A percentile compares a stretch with the other conserved stretches of the same genome.
Conservation (phyloP, 306 rosid genomes). For the Sicyos baderoa region DNA sequence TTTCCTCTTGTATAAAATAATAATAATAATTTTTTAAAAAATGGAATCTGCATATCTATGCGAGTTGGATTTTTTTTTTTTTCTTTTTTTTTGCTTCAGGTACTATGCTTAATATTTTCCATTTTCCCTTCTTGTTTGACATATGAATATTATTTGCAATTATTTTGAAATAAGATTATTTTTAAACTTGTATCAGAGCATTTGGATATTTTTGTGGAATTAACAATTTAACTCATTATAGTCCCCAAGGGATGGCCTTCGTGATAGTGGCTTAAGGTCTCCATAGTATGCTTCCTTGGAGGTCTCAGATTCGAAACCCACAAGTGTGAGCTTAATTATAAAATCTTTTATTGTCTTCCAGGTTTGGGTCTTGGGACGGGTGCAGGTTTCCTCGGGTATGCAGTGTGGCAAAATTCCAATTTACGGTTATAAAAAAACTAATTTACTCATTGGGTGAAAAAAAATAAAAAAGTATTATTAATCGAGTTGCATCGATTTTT, state of each 20-base stretch:
- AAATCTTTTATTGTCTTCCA: no score
- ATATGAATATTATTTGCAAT: background rate
- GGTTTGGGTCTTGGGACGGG: no score
- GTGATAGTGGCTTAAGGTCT: no score
- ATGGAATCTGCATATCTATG: background rate
- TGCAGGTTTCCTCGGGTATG: no score
- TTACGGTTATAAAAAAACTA: background rate
- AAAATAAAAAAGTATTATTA: background rate
- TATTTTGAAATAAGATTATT: background rate
- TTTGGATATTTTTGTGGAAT: background rate
- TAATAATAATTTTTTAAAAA: no score
- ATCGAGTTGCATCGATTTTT: background rate
- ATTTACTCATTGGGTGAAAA: background rate
- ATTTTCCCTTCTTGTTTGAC: background rate
- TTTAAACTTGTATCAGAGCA: background rate
- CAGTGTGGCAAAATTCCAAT: no score
- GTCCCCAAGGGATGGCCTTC: no score
- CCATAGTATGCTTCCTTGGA: no score
- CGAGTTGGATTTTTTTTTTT: background rate
- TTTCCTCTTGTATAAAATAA: background rate
- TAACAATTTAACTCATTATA: background rate
- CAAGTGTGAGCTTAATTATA: no score
- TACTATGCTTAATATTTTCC: background rate
- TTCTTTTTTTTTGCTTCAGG: background rate
- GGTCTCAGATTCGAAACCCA: no score